These are phyloP conservation scores for Coprinopsis marcescibilis DNA, from an alignment of 768 basidiomycete genomes.

Conservation along the genomic window DNA sequence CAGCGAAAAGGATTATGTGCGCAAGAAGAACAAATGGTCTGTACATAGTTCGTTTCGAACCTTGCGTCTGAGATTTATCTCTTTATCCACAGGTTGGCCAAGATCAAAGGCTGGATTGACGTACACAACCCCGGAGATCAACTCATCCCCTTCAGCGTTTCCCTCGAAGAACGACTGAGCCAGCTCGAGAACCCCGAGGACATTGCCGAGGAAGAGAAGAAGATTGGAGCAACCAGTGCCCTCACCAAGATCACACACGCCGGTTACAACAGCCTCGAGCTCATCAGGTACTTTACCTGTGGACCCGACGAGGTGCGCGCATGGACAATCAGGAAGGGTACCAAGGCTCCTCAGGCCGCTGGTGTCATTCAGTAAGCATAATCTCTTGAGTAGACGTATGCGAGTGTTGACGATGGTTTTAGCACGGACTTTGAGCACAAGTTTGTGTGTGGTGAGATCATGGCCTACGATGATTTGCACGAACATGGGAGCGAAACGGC, in stretches of 20 bases:
- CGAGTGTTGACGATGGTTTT: conserved; percentile 1
- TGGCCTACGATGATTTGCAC: conserved; percentile 84
- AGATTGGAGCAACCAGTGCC: conserved; percentile 64
- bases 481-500: conserved; percentile 86
- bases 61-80: too few species aligned
- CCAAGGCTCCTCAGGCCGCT: conserved; percentile 94
- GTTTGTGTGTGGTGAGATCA: conserved; percentile 97
- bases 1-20: conserved; percentile 87
- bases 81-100: conserved; percentile 69
- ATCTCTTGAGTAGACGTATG: neutral
- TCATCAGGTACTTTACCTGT: conserved; percentile 96
- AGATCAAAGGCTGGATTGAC: conserved; percentile 99
- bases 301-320: conserved; percentile 96
- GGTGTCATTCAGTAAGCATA: conserved; percentile 89
- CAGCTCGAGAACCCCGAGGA: conserved; percentile 58
- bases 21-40: conserved; percentile 99
- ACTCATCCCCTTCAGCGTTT: conserved; percentile 95
- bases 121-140: conserved; percentile 92
- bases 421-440: conserved; percentile 98
- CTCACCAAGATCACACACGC: conserved; percentile 93
- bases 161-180: conserved; percentile 87
- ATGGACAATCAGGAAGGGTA: conserved; percentile 94
- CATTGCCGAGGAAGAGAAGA: conserved; percentile 72
- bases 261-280: conserved; percentile 83
- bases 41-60: too few species aligned